Conservation (phyloP, 345 rosid genomes). For the Geranium rotundifolium region DNA sequence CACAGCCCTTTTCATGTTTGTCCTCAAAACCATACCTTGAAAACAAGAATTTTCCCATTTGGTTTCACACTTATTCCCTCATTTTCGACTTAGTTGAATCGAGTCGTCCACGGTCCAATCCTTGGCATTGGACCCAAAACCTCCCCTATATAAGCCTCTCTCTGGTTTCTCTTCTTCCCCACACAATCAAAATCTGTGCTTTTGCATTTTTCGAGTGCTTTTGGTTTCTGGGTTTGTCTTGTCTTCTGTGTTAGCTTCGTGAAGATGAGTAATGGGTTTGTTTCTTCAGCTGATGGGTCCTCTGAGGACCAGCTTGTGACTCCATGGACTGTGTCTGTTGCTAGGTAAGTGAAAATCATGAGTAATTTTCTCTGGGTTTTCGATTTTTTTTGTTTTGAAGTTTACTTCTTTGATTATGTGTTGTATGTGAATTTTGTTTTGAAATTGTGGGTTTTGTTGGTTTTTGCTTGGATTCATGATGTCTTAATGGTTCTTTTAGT, state of each 20-base stretch:
- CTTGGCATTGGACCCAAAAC: background rate
- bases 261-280: constrained; percentile 1
- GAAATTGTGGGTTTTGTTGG: too few relatives aligned
- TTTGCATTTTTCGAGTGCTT: background rate
- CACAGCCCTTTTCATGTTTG: background rate
- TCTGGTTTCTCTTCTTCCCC: background rate
- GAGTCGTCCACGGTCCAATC: background rate
- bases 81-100: background rate
- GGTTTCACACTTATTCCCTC: too few relatives aligned
- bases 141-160: background rate
- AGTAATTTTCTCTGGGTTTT: background rate
- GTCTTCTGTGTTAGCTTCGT: background rate
- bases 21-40: background rate
- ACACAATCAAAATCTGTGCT: background rate
- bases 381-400: background rate
- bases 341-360: constrained; percentile 40
- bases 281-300: constrained; percentile 24
- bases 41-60: too few relatives aligned
- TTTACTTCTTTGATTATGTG: constrained; percentile 1
- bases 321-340: constrained; percentile 82
- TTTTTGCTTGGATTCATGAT: too few relatives aligned
- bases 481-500: too few relatives aligned
- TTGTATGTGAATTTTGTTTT: too few relatives aligned
- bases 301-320: constrained; percentile 79
- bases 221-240: background rate